phyloP scores from a whole-genome alignment of 2,329 filamentous ascomycete species.

The Raffaelea ambrosiae region DNA sequence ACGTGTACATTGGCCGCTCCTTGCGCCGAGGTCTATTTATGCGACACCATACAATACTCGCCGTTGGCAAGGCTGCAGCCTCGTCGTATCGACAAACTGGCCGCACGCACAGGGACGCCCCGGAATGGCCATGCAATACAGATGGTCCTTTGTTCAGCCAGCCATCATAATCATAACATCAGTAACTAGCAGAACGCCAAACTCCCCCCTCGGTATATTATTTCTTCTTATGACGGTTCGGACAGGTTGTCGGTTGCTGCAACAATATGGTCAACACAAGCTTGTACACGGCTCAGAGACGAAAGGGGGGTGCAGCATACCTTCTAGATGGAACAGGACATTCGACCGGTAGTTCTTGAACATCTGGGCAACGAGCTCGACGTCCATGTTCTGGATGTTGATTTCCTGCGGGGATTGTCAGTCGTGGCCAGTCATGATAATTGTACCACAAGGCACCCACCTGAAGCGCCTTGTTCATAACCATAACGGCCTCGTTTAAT shows the following conservation, averaged over 20 bases:
- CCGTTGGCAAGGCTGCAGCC: constrained; percentile 2
- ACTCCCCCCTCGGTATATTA: background rate
- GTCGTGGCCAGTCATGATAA: background rate
- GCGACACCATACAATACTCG: no score
- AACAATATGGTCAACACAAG: no score
- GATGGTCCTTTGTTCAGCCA: no score
- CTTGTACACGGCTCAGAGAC: no score
- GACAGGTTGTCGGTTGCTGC: constrained; percentile 14
- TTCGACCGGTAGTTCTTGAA: constrained; percentile 99
- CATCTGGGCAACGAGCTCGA: constrained; percentile 96
- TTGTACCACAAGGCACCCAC: constrained; percentile 34
- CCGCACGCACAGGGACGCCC: no score
- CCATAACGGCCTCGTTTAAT: constrained; percentile 85
- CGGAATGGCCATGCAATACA: no score
- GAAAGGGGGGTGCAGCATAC: constrained; percentile 39
- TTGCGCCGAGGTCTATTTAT: no score
- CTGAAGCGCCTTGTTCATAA: constrained; percentile 87
- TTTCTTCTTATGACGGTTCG: constrained; percentile 7
- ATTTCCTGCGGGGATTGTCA: constrained; percentile 58
- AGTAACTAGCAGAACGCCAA: no score
- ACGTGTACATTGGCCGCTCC: no score
- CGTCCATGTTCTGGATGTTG: constrained; percentile 98
- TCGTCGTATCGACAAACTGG: background rate
- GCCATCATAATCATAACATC: no score
- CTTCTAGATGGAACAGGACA: constrained; percentile 93